A percentile compares a stretch with the other conserved stretches of the same genome.
Evolutionary conservation across 1,284 basidiomycete species (phyloP).

Genomic region (Heliocybe sulcata): DNA sequence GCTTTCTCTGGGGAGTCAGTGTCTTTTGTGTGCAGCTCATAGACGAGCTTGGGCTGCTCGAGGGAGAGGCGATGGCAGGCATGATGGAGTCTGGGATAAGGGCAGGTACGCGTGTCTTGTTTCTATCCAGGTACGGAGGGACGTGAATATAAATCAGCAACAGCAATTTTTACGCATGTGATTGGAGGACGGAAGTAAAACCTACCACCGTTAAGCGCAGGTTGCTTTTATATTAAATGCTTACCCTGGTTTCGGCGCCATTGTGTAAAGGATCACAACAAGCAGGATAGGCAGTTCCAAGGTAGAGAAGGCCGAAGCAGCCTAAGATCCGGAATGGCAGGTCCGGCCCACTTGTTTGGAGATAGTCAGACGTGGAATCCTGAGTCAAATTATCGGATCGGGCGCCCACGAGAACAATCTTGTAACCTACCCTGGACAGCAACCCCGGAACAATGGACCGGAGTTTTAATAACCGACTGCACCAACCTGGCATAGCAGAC

Average conservation of each 20-base stretch:
- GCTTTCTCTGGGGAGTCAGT: constrained; percentile 72
- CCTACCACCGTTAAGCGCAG: background rate
- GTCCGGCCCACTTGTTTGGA: constrained; percentile 28
- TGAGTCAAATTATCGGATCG: background rate
- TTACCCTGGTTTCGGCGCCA: background rate
- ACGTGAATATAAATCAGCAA: background rate
- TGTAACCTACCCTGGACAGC: background rate
- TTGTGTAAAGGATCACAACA: background rate
- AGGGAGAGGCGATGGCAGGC: background rate
- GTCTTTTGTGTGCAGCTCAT: constrained; percentile 23
- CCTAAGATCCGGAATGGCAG: constrained; percentile 22
- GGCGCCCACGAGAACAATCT: background rate
- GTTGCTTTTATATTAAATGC: background rate
- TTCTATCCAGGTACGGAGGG: background rate
- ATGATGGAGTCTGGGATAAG: background rate
- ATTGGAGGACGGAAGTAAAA: background rate
- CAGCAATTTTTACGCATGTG: background rate
- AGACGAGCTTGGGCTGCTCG: background rate
- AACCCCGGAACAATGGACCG: background rate
- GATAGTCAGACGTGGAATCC: constrained; percentile 13
- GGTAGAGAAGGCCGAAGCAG: background rate
- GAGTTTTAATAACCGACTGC: constrained; percentile 1
- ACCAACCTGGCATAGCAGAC: background rate
- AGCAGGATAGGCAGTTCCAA: constrained; percentile 6
- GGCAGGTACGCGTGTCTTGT: background rate